phyloP scores from a whole-genome alignment of 139 green algal species.

The Parachlorella kessleri region DNA sequence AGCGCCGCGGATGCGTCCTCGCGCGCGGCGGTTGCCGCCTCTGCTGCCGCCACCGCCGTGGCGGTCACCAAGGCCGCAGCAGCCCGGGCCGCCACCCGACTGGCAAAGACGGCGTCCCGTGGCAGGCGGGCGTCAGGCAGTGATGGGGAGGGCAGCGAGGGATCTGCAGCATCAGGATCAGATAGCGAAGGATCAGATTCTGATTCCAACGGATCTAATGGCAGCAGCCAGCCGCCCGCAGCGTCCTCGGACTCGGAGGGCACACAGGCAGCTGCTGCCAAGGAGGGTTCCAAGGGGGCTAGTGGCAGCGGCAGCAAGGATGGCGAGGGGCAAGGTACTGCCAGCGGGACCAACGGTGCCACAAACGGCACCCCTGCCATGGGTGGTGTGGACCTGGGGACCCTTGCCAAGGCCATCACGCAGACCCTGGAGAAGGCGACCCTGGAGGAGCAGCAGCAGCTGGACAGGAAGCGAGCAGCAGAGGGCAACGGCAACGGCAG shows the following conservation, averaged over 20 bases:
- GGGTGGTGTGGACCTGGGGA: not conserved
- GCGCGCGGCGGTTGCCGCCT: conserved; percentile 85
- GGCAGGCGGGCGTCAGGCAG: too few relatives aligned
- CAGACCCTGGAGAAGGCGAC: not conserved
- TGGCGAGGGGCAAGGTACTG: too few relatives aligned
- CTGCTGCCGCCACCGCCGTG: conserved; percentile 78
- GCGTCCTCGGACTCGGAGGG: not conserved
- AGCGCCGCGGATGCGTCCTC: conserved; percentile 81
- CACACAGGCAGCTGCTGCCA: too few relatives aligned
- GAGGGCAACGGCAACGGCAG: not conserved
- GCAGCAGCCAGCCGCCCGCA: not conserved
- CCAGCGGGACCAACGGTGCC: not conserved
- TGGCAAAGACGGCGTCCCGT: conserved; percentile 1
- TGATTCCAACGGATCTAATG: not conserved
- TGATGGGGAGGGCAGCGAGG: not conserved
- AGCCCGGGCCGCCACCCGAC: conserved; percentile 66
- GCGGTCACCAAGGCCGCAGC: conserved; percentile 88
- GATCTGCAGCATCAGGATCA: not conserved
- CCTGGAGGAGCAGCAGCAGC: not conserved
- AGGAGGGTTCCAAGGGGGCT: not conserved
- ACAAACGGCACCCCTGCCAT: too few relatives aligned
- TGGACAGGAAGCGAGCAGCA: not conserved
- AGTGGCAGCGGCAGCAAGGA: not conserved
- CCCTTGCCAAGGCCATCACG: not conserved
- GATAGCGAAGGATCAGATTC: not conserved